These are phyloP conservation scores for Ceratocystiopsis sp. DNA, from an alignment of 2,329 filamentous ascomycete genomes.

Conservation along the genomic window DNA sequence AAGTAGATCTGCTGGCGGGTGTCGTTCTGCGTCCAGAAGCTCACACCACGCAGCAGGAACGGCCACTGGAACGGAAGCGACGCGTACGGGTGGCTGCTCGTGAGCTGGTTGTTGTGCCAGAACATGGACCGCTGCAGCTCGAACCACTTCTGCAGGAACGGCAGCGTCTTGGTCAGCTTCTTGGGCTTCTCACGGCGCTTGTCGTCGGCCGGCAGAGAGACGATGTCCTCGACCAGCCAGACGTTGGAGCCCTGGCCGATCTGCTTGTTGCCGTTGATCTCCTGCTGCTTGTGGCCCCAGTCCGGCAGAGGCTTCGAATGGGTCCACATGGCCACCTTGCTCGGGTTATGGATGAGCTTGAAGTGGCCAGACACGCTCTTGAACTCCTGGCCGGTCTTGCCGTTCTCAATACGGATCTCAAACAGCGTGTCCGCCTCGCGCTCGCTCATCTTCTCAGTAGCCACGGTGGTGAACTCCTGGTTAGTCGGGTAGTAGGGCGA, in stretches of 20 bases:
- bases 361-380: constrained; percentile 85
- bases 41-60: constrained; percentile 89
- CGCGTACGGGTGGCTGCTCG: constrained; percentile 89
- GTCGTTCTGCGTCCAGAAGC: constrained; percentile 96
- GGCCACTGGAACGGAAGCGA: constrained; percentile 96
- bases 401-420: constrained; percentile 77
- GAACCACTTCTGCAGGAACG: constrained; percentile 88
- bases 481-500: constrained; percentile 95
- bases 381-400: constrained; percentile 67
- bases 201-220: constrained; percentile 56
- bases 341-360: constrained; percentile 86
- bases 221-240: constrained; percentile 85
- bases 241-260: constrained; percentile 76
- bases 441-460: constrained; percentile 49
- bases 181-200: constrained; percentile 59
- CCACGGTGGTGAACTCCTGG: constrained; percentile 87
- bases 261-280: constrained; percentile 99
- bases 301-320: constrained; percentile 90
- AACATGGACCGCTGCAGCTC: constrained; percentile 98
- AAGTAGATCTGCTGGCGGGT: constrained; percentile 97
- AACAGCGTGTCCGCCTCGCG: constrained; percentile 84
- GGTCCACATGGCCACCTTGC: constrained; percentile 98
- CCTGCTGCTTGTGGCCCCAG: constrained; percentile 92
- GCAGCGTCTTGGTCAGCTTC: constrained; percentile 63
- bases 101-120: constrained; percentile 96